Evolutionary conservation across 352 stramenopile genomes (phyloP), one percentile per base, ranked within the genome.

Genomic region (Phytophthora rubi): DNA sequence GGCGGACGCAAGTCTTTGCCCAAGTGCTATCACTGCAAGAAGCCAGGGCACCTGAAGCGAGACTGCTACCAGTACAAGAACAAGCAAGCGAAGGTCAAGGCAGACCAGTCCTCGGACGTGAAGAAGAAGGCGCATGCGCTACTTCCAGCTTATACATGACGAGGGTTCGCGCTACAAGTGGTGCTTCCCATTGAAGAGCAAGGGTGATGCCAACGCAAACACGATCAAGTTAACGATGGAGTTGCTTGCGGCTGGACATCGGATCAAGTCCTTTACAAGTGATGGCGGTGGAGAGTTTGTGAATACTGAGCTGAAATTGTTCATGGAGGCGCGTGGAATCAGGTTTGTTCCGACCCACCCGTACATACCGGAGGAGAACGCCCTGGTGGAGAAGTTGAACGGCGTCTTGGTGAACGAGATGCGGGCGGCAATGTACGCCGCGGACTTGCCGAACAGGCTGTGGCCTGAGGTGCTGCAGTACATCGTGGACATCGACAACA

Each of bases 221-320:
- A 58, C 56, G 0, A 57, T 66, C 0, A 16, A 9, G 0, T 9
- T 71, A 15, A 66, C 62, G 8, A 48, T 9, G 0, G 21, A 71
- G 16, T 2, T 66, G 7, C 4, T 58, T 1, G 64, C 57, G 1
- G 18, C 49, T 32, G 42, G 32, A 15, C 48, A 62, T 16, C 15
- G 12, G 7, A 59, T 62, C 2, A 52, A 66, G 12, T 61, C n/a
- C 2, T 66, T 66, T 1, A 53, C 39, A 1, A 66, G 56, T 21
- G 64, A 66, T 30, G 56, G 64, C 1, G 64, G 64, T 0, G 56
- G 64, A 16, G 62, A 69, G n/a, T 66, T 66, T 35, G 39, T 57
- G 0, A 71, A 57, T n/a, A 6, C 15, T 6, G 12, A 47, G 13
- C 6, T 47, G 12, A 47, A 47, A 8, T 3, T 16, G 4, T 47